Conservation (phyloP, 164 flowering plant species). For the Chimonanthus salicifolius region DNA sequence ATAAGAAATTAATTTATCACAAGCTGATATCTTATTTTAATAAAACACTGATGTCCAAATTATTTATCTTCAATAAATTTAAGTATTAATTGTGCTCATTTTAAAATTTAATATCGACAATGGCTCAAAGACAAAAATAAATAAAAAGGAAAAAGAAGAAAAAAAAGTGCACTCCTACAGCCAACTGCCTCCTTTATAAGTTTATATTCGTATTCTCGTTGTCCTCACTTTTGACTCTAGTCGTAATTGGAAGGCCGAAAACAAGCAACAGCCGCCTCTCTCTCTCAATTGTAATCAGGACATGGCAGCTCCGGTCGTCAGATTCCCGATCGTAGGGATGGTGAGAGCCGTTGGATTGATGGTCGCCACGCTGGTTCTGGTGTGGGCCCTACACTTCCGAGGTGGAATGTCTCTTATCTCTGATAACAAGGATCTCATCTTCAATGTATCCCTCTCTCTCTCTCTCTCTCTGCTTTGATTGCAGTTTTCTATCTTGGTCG, state of each 20-base stretch:
- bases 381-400: constrained; percentile 75
- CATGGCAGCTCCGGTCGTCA: constrained; percentile 66
- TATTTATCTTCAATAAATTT: too few relatives aligned
- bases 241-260: too few relatives aligned
- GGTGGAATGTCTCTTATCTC: constrained; percentile 86
- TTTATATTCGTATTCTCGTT: too few relatives aligned
- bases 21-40: too few relatives aligned
- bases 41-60: too few relatives aligned
- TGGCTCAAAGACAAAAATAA: too few relatives aligned
- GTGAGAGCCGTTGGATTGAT: constrained; percentile 49
- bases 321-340: constrained; percentile 53
- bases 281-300: not conserved
- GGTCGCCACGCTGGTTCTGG: constrained; percentile 42
- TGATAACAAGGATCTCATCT: constrained; percentile 88
- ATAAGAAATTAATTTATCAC: too few relatives aligned
- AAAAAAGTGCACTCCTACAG: too few relatives aligned
- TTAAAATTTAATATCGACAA: too few relatives aligned
- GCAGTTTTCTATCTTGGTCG: not conserved
- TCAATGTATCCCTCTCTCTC: constrained; percentile 50
- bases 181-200: too few relatives aligned
- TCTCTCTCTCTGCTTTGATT: constrained; percentile 1
- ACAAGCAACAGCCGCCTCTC: not conserved
- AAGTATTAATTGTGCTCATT: too few relatives aligned
- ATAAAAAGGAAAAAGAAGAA: too few relatives aligned
- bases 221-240: not conserved